Conservation (phyloP, 2,329 filamentous ascomycete genomes). For the Xylariales sp. region DNA sequence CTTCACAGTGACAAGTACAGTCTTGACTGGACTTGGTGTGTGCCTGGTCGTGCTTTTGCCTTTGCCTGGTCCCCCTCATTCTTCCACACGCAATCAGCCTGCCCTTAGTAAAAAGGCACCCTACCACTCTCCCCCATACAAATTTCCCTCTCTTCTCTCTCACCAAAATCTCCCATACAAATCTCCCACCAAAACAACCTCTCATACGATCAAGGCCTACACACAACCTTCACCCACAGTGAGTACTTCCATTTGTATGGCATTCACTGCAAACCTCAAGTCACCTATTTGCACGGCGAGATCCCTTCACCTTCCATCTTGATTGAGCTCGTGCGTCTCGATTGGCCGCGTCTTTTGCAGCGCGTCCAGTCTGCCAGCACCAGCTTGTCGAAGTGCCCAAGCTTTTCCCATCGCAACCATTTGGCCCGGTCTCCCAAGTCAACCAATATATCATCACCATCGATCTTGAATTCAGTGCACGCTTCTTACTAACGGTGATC, state of each 20-base stretch:
- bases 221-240: conserved; percentile 43
- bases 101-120: conserved; percentile 62
- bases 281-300: conserved; percentile 24
- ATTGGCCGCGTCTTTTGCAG: conserved; percentile 7
- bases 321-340: no score
- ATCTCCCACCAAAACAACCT: conserved; percentile 46
- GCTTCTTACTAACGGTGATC: no score
- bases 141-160: conserved; percentile 52
- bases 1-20: no score
- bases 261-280: conserved; percentile 35
- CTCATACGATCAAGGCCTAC: conserved; percentile 14
- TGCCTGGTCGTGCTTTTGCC: neutral
- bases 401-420: conserved; percentile 8
- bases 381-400: conserved; percentile 4
- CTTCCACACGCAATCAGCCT: conserved; percentile 34
- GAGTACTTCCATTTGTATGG: conserved; percentile 46
- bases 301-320: conserved; percentile 1
- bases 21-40: no score
- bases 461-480: conserved; percentile 7
- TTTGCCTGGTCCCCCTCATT: conserved; percentile 20
- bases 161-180: conserved; percentile 58
- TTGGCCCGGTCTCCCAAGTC: conserved; percentile 9
- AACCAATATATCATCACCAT: conserved; percentile 20
- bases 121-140: conserved; percentile 49
- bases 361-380: neutral